Base-by-base conservation (phyloP, 2,329 filamentous ascomycete species). In the Hypomyces rosellus region DNA sequence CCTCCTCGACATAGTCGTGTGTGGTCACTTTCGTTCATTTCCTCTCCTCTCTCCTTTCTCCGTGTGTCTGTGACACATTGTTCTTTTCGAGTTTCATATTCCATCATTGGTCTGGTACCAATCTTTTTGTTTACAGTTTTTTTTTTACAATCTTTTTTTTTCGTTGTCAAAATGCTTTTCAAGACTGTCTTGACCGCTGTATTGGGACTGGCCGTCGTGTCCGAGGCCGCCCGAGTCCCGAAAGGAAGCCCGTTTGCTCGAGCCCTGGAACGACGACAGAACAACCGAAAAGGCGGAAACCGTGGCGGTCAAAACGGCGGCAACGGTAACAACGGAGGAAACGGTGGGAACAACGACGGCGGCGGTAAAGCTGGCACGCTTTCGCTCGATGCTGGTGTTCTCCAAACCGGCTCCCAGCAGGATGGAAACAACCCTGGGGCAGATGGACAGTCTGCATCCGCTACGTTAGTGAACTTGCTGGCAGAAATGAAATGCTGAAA, bases 361-460 rank as follows among this genome's bases (percentile, higher is more conserved):
- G 49, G 57, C 54, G 61, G 56, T 39, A 57, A 50, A 5, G 63
- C 55, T 25, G 63, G 62, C 45, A 66, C 62, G 36, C 72, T 68
- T 46, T 44, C 53, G 5, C 64, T 82, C 36, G 57, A 69, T 30
- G 55, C 66, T 13, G 65, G 73, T 44, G 72, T 69, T 48, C 48
- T 81, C 42, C 77, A 81, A 63, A 71, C 68, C 15, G 78, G 71
- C 45, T 80, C 77, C 6, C 63, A 69, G 49, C 63, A 64, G 12
- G 74, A 77, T 36, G 78, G 78, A 43, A 71, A 77, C 57, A 63
- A 68, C 46, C 69, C 69, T 16, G 66, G 62, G 5, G 67, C 68
- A 0, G 67, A 67, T 38, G 76, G 75, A 44, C 78, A 82, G 60
- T 63, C 75, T 30, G 68, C 75, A 36, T 83, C 80, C 6, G 58